phyloP scores from a whole-genome alignment of 1,284 basidiomycete genomes.

The Irpex sp. region DNA sequence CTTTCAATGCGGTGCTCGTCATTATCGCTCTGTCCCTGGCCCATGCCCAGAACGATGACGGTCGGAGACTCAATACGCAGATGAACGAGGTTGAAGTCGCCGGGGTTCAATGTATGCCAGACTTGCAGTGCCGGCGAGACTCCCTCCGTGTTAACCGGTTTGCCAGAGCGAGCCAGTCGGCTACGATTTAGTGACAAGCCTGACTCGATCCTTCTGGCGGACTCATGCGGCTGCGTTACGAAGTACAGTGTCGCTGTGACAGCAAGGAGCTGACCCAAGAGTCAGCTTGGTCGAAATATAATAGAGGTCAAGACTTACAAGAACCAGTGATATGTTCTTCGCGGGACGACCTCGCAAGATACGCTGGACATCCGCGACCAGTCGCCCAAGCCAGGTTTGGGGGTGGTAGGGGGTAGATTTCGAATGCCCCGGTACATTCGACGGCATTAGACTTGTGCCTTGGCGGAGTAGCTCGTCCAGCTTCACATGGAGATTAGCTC shows the following conservation, averaged over 20 bases:
- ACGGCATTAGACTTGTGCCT: slow-evolving; percentile 45
- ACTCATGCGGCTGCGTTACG: slow-evolving; percentile 46
- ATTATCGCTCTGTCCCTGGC: slow-evolving; percentile 16
- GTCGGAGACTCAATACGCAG: slow-evolving; percentile 77
- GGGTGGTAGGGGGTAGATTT: slow-evolving; percentile 30
- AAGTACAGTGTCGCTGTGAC: slow-evolving; percentile 70
- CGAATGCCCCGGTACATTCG: slow-evolving; percentile 24
- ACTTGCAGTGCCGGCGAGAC: slow-evolving; percentile 55
- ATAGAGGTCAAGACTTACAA: slow-evolving; percentile 43
- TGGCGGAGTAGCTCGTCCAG: slow-evolving; percentile 75
- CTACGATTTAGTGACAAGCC: slow-evolving; percentile 25
- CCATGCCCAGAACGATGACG: slow-evolving; percentile 61
- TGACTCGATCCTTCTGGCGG: slow-evolving; percentile 27
- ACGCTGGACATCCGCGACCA: slow-evolving; percentile 38
- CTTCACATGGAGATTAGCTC: slow-evolving; percentile 30
- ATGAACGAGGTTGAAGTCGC: slow-evolving; percentile 65
- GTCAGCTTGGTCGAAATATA: not conserved
- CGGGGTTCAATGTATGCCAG: slow-evolving; percentile 82
- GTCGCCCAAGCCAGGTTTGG: slow-evolving; percentile 39
- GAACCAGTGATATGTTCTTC: slow-evolving; percentile 75
- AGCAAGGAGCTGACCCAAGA: slow-evolving; percentile 52
- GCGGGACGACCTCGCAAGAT: slow-evolving; percentile 67
- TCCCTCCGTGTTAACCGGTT: slow-evolving; percentile 21
- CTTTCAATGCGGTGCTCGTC: slow-evolving; percentile 12
- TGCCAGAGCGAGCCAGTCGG: slow-evolving; percentile 29